Percentiles rank a stretch among this genome's conserved stretches.
These are phyloP conservation scores for Decorospora gaudefroyi DNA, from an alignment of 2,329 filamentous ascomycete species.

Conservation along the genomic window DNA sequence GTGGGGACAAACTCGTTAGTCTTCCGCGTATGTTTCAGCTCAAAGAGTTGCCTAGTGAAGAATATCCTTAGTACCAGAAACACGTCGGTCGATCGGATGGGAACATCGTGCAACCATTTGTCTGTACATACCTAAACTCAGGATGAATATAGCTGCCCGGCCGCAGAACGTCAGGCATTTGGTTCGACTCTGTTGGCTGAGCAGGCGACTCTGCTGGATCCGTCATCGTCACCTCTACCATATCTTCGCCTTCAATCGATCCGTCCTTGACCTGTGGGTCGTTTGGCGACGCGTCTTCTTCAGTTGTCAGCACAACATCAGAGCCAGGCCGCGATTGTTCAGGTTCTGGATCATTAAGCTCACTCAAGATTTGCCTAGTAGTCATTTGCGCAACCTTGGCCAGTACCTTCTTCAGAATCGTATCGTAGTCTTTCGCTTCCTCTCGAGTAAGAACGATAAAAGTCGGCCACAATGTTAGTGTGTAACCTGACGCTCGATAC, in stretches of 20 bases:
- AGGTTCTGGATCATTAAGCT: slow-evolving; percentile 54
- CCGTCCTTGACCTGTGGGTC: slow-evolving; percentile 73
- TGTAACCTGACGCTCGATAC: slow-evolving; percentile 39
- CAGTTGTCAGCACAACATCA: slow-evolving; percentile 69
- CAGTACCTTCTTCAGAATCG: slow-evolving; percentile 78
- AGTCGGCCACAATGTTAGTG: slow-evolving; percentile 57
- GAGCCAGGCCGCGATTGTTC: slow-evolving; percentile 60
- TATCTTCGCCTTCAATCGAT: slow-evolving; percentile 85
- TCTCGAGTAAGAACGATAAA: slow-evolving; percentile 77
- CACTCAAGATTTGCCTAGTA: slow-evolving; percentile 66
- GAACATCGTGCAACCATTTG: too few species aligned
- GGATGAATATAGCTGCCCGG: slow-evolving; percentile 65
- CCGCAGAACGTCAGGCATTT: slow-evolving; percentile 54
- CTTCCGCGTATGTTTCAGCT: slow-evolving; percentile 66
- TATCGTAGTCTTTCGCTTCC: slow-evolving; percentile 70
- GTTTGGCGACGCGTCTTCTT: slow-evolving; percentile 66
- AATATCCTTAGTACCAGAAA: background rate
- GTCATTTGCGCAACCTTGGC: slow-evolving; percentile 76
- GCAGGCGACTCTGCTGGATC: slow-evolving; percentile 55
- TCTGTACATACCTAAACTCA: slow-evolving; percentile 52
- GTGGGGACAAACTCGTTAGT: slow-evolving; percentile 66
- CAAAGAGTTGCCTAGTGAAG: slow-evolving; percentile 64
- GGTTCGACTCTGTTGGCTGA: slow-evolving; percentile 26
- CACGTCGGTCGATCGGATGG: too few species aligned
- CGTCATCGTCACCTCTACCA: slow-evolving; percentile 88